phyloP scores from a whole-genome alignment of 2,329 filamentous ascomycete species.

The Acephala macrosclerotiorum region DNA sequence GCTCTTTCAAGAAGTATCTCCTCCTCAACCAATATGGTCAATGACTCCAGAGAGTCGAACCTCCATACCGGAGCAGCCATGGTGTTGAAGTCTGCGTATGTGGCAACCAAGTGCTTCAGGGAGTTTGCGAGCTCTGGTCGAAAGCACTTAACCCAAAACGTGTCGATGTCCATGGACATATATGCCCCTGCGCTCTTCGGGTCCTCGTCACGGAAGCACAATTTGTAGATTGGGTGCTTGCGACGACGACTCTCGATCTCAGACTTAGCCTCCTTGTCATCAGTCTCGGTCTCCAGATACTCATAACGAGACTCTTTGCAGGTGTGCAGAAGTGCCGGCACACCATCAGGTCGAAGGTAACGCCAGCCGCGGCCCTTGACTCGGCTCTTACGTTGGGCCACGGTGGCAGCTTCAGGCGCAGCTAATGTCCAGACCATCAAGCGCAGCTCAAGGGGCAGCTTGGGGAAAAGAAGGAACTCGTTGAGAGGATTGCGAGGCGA shows the following conservation, averaged over 20 bases:
- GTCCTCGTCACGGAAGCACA: background rate
- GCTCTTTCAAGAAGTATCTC: no score
- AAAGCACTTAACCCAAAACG: background rate
- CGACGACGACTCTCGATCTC: background rate
- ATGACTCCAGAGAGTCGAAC: no score
- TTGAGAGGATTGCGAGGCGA: background rate
- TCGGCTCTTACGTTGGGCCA: background rate
- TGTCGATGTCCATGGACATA: background rate
- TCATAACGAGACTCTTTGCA: background rate
- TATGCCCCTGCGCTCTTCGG: background rate
- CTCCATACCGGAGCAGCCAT: no score
- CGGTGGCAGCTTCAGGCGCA: background rate
- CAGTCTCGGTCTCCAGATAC: background rate
- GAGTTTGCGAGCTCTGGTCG: background rate
- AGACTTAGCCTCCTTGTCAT: background rate
- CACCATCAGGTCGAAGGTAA: background rate
- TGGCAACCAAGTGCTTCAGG: no score
- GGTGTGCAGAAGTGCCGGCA: background rate
- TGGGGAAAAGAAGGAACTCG: background rate
- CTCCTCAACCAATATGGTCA: no score
- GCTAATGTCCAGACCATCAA: background rate
- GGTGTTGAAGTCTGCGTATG: no score
- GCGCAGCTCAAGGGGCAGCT: background rate
- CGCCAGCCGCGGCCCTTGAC: background rate
- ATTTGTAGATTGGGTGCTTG: background rate